Evolutionary conservation across 345 rosid genomes (phyloP), one percentile per base, ranked within the genome.

Genomic region (Sisymbrium altissimum): DNA sequence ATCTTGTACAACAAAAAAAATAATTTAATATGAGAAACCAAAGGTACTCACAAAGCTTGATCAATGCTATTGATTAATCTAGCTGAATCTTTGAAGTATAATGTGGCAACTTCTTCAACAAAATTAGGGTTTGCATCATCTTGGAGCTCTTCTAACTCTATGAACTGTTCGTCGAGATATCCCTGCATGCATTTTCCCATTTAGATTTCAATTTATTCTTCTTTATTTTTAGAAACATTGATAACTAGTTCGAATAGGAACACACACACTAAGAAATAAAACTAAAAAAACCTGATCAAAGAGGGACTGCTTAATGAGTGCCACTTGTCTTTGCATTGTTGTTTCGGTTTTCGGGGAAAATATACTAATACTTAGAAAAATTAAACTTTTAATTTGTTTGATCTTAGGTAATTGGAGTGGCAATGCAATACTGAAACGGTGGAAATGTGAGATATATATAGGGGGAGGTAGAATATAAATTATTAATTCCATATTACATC

Each of bases 41-140:
- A 15, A 58, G 8, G 18, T 66, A 46, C 91, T 85, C 67, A 89
- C 94, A 89, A 67, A 50, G 89, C 80, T 23, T 81, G 88, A 11
- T 89, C 94, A 49, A 89, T 85, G 75, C 53, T 85, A 25, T 81
- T 86, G 68, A 89, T 81, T 46, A 85, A 62, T 74, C 89, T 75
- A 21, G 84, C 80, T 7, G 94, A 86, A 63, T 86, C 87, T 54
- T 46, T 79, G 71, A 84, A 86, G 68, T 76, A 89, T 30, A 86
- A 73, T 19, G 89, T 43, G 27, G 84, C 85, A 70, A 86, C 69
- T 81, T 89, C 94, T 80, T 86, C 85, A 2, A 83, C 94, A 72
- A 89, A 89, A 72, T 83, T 79, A 39, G 94, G 94, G 79, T 85
- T 86, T 7, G 83, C 79, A 56, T 85, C 94, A 81, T 89, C 94